Conservation (phyloP, 176 grass and related monocot genomes). For the Musa troglodytarum region DNA sequence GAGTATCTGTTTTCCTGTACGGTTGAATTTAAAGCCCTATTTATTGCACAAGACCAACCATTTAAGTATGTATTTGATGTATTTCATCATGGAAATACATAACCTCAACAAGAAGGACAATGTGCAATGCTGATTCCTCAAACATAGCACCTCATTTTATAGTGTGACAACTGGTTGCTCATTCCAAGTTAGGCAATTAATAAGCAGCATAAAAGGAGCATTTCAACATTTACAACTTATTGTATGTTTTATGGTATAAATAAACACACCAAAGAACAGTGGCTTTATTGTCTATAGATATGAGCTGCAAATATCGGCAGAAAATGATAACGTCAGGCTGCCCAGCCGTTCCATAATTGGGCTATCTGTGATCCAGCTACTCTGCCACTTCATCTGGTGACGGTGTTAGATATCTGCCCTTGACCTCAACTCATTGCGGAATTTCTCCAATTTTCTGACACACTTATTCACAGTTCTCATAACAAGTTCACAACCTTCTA, state of each 20-base stretch:
- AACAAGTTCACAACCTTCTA: too few species aligned
- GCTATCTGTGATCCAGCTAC: background rate
- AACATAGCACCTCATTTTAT: background rate
- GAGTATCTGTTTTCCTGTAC: background rate
- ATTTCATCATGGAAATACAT: background rate
- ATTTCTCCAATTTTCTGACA: too few species aligned
- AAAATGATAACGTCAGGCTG: too few species aligned
- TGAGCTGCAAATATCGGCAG: background rate
- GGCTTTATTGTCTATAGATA: background rate
- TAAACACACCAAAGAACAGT: background rate
- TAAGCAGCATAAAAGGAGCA: background rate
- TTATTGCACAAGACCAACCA: background rate
- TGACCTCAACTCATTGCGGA: too few species aligned
- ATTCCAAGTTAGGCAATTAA: background rate
- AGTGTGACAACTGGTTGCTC: background rate
- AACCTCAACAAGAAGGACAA: too few species aligned
- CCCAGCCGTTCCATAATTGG: background rate
- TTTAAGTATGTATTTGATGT: background rate
- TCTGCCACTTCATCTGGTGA: too few species aligned
- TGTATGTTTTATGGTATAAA: background rate
- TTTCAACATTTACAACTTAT: background rate
- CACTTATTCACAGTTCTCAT: too few species aligned
- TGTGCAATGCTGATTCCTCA: background rate
- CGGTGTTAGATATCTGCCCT: too few species aligned
- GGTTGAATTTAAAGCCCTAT: background rate